Conservation (phyloP, 495 filamentous ascomycete species). For the Neurospora sp. region DNA sequence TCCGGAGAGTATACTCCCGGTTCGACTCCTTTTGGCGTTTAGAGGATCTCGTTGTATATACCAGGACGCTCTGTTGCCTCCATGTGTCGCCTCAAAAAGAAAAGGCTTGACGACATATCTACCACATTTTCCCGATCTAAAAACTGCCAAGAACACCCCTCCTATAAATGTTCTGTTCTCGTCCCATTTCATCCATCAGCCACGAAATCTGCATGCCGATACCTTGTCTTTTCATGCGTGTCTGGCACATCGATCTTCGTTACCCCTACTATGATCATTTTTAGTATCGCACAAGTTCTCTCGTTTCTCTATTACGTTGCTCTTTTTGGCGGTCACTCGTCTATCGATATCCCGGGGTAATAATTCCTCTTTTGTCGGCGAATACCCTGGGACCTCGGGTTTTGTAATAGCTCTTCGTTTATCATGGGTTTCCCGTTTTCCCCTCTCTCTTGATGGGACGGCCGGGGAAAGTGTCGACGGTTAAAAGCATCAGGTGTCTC, state of each 20-base stretch:
- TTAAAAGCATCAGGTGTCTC: constrained; percentile 10
- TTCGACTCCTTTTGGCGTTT: constrained; percentile 19
- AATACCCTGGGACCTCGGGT: constrained; percentile 4
- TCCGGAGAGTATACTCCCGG: constrained; percentile 10
- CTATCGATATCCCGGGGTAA: constrained; percentile 10
- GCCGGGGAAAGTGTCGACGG: constrained; percentile 4
- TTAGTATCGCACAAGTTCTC: constrained; percentile 7
- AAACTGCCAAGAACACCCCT: constrained; percentile 13
- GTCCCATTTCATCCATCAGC: constrained; percentile 36
- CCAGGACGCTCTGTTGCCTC: constrained; percentile 12
- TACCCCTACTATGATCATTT: constrained; percentile 3
- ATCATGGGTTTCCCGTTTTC: constrained; percentile 10
- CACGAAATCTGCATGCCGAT: constrained; percentile 45
- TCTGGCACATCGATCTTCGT: constrained; percentile 39
- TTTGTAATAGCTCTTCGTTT: constrained; percentile 26
- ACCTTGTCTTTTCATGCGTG: constrained; percentile 37
- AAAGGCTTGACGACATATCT: constrained; percentile 10
- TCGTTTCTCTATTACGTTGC: constrained; percentile 3
- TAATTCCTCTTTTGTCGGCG: constrained; percentile 10
- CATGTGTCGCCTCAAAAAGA: constrained; percentile 1
- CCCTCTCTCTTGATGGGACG: background rate
- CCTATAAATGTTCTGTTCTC: constrained; percentile 21
- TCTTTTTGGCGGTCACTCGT: constrained; percentile 9
- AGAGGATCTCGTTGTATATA: constrained; percentile 23
- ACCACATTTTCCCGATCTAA: constrained; percentile 18